Evolutionary conservation across 495 filamentous ascomycete genomes (phyloP).

Genomic region (Penicillium riverlandense): DNA sequence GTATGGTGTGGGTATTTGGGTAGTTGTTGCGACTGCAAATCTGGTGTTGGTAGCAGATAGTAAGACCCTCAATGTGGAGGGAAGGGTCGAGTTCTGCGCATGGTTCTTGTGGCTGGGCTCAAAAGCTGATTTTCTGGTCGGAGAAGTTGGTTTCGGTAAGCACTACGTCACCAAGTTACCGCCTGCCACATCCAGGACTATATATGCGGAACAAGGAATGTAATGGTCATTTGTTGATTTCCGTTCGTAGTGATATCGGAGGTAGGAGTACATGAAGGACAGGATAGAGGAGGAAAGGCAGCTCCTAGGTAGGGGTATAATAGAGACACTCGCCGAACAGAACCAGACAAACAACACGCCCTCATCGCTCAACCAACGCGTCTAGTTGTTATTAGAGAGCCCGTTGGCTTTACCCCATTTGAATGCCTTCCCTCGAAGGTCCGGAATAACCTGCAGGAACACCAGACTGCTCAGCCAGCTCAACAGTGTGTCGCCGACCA

Average conservation of each 20-base stretch:
- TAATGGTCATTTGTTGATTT: no score
- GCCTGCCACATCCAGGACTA: conserved; percentile 1
- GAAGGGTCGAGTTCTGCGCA: no score
- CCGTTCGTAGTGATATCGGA: no score
- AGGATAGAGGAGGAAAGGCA: no score
- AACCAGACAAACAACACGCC: background rate
- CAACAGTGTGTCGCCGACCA: conserved; percentile 33
- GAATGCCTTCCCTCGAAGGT: conserved; percentile 36
- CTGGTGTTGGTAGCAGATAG: no score
- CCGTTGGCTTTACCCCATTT: conserved; percentile 40
- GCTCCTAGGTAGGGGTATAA: conserved; percentile 11
- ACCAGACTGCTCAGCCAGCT: conserved; percentile 39
- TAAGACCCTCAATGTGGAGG: no score
- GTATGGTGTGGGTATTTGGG: no score
- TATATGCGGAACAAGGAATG: no score
- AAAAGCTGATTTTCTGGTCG: no score
- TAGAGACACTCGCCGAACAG: conserved; percentile 3
- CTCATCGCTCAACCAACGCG: background rate
- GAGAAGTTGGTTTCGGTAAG: background rate
- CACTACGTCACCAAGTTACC: conserved; percentile 11
- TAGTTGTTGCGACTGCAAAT: no score
- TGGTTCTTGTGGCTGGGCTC: no score
- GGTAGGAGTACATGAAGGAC: no score
- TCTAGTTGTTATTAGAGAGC: conserved; percentile 12
- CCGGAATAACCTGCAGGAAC: conserved; percentile 35